These are phyloP conservation scores for Microbotryum intermedium DNA, from an alignment of 1,284 basidiomycete genomes.

Conservation along the genomic window DNA sequence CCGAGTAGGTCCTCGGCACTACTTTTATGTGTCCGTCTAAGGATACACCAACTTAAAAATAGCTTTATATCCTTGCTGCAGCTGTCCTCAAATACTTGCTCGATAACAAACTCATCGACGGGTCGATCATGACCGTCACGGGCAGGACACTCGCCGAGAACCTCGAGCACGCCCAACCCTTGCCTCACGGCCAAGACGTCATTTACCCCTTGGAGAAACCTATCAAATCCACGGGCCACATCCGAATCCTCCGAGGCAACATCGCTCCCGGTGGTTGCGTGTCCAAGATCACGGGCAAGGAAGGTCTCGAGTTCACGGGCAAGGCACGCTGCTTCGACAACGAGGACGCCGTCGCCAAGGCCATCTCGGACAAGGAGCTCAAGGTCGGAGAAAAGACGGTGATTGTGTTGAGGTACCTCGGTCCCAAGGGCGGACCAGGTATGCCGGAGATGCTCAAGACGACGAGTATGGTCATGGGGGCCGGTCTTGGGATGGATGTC, in stretches of 20 bases:
- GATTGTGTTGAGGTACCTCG: conserved; percentile 78
- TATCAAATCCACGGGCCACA: conserved; percentile 80
- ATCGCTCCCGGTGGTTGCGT: conserved; percentile 89
- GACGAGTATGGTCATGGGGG: conserved; percentile 84
- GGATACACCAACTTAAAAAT: conserved; percentile 49
- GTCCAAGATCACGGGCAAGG: conserved; percentile 93
- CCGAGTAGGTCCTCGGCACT: conserved; percentile 52
- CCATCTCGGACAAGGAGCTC: conserved; percentile 73
- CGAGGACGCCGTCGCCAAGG: conserved; percentile 71
- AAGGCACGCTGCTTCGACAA: conserved; percentile 73
- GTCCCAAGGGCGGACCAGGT: conserved; percentile 82
- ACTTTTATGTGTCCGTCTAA: conserved; percentile 25
- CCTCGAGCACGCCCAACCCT: conserved; percentile 66
- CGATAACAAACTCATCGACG: conserved; percentile 72
- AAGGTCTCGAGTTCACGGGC: conserved; percentile 78
- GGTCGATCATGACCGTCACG: conserved; percentile 77
- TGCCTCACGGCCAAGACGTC: conserved; percentile 65
- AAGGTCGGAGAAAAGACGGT: conserved; percentile 78
- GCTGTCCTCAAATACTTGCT: conserved; percentile 73
- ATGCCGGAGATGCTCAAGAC: conserved; percentile 96
- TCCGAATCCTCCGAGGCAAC: conserved; percentile 81
- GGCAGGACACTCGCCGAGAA: conserved; percentile 82
- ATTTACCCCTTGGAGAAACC: conserved; percentile 73
- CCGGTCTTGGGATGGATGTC: conserved; percentile 79
- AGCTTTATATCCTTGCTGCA: conserved; percentile 37